Evolutionary conservation across 2,329 filamentous ascomycete species (phyloP).

Genomic region (Camptophora hylomeconis): DNA sequence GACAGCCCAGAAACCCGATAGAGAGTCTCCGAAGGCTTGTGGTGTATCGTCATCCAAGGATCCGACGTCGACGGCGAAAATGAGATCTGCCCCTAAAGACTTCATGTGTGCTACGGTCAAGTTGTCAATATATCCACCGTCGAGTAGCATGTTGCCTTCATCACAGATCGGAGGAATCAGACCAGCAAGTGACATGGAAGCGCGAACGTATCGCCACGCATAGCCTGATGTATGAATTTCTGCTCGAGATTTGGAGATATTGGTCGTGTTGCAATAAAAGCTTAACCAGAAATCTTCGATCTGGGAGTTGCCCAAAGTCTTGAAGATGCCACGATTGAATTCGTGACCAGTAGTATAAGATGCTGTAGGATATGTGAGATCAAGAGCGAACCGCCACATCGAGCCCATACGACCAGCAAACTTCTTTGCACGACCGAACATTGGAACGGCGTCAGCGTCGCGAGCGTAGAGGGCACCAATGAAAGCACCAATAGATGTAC

Average conservation of each 20-base stretch:
- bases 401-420: conserved; percentile 98
- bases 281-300: conserved; percentile 99
- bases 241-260: conserved; percentile 83
- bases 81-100: conserved; percentile 76
- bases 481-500: conserved; percentile 92
- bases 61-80: conserved; percentile 93
- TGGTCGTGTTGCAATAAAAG: conserved; percentile 98
- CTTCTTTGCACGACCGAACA: conserved; percentile 94
- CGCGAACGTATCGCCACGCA: conserved; percentile 91
- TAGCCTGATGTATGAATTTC: conserved; percentile 96
- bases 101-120: conserved; percentile 97
- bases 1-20: conserved; percentile 91
- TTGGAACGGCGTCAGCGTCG: conserved; percentile 90
- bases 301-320: conserved; percentile 89
- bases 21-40: conserved; percentile 82
- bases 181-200: conserved; percentile 92
- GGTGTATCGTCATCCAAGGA: conserved; percentile 83
- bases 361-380: conserved; percentile 88
- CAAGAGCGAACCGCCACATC: conserved; percentile 95
- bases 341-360: conserved; percentile 98
- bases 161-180: conserved; percentile 88
- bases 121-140: conserved; percentile 95
- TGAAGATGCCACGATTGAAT: conserved; percentile 98
- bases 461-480: conserved; percentile 91
- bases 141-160: conserved; percentile 89